Conservation (phyloP, 768 basidiomycete genomes). For the Candolleomyces eurysporus region DNA sequence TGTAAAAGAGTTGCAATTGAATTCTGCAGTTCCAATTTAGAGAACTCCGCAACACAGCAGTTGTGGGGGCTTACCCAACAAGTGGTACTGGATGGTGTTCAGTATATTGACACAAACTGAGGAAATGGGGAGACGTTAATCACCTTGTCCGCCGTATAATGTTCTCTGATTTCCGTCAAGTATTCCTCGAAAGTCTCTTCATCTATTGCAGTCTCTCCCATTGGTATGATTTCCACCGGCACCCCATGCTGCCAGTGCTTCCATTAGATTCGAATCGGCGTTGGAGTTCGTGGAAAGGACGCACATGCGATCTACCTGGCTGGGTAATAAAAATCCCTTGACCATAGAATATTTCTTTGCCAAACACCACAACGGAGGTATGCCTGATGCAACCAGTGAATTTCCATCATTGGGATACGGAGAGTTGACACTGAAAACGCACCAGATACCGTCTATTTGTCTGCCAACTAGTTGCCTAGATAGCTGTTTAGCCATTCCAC, state of each 20-base stretch:
- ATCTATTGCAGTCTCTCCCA: conserved; percentile 81
- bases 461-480: conserved; percentile 81
- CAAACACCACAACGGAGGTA: conserved; percentile 86
- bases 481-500: conserved; percentile 77
- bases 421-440: conserved; percentile 12
- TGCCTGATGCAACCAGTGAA: conserved; percentile 50
- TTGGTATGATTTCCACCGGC: conserved; percentile 66
- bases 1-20: conserved; percentile 95
- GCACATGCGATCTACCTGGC: conserved; percentile 82
- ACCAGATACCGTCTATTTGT: conserved; percentile 95
- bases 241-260: conserved; percentile 57
- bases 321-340: conserved; percentile 71
- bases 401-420: neutral
- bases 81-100: conserved; percentile 59
- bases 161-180: conserved; percentile 64
- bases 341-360: conserved; percentile 87
- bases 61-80: conserved; percentile 54
- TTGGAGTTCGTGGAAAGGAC: conserved; percentile 23
- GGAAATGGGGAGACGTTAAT: conserved; percentile 17
- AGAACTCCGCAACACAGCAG: neutral
- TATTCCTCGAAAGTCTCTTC: conserved; percentile 87
- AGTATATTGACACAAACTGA: neutral
- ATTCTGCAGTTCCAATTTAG: conserved; percentile 46
- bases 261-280: no score
- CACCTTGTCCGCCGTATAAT: conserved; percentile 91